Percentiles rank a stretch among this genome's conserved stretches.
These are phyloP conservation scores for Leishmania amazonensis DNA, from an alignment of 208 protist species.

Conservation along the genomic window DNA sequence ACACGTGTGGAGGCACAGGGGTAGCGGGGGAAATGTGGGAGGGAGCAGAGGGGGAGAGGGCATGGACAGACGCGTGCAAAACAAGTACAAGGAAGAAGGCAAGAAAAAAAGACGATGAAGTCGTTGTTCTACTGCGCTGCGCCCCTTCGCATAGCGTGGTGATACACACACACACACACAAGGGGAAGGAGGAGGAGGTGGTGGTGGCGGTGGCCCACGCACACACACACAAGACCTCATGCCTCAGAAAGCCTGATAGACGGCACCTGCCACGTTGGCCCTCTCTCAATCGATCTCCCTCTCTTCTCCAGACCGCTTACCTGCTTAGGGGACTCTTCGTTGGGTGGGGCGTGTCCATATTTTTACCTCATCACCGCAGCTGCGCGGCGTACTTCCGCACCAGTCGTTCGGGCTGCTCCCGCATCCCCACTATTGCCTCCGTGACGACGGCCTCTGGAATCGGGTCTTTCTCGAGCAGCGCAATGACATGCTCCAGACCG, in stretches of 20 bases:
- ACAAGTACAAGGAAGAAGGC: neutral
- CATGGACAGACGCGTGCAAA: neutral
- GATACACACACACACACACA: neutral
- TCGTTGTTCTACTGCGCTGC: neutral
- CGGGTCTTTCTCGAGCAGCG: slow-evolving; percentile 53
- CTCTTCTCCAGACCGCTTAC: neutral
- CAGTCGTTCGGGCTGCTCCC: slow-evolving; percentile 48
- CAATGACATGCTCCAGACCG: slow-evolving; percentile 65
- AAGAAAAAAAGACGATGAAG: neutral
- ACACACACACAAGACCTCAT: neutral
- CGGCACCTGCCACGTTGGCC: neutral
- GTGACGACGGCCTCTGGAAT: slow-evolving; percentile 30
- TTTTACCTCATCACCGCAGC: neutral
- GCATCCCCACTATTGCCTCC: slow-evolving; percentile 33
- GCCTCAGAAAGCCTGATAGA: neutral
- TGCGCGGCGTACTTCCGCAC: slow-evolving; percentile 20
- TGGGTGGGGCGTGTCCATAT: neutral
- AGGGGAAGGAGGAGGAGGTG: neutral
- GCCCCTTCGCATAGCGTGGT: neutral
- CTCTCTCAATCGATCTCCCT: neutral
- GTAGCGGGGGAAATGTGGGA: neutral
- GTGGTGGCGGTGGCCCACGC: neutral
- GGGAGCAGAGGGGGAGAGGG: no score
- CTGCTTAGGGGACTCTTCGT: neutral
- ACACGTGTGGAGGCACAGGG: neutral